phyloP scores from a whole-genome alignment of 2,329 filamentous ascomycete genomes.

The Orbilia blumenaviensis region DNA sequence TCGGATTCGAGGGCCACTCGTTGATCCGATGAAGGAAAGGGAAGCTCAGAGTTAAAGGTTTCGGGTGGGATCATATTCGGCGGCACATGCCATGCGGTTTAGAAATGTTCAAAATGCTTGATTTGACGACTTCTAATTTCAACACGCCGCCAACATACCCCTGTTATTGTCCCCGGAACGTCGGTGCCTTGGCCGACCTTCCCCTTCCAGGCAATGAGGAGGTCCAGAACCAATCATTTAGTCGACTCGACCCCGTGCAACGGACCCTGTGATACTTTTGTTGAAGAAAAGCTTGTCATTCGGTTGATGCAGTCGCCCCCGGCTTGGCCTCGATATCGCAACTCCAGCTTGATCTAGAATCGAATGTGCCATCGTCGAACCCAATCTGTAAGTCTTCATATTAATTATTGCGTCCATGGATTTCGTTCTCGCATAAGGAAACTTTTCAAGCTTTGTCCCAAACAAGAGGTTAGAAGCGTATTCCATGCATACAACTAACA shows the following conservation, averaged over 20 bases:
- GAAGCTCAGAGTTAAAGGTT: conserved; percentile 27
- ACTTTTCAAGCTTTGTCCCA: conserved; percentile 21
- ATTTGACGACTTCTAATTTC: neutral
- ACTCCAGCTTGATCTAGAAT: conserved; percentile 26
- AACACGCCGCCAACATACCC: conserved; percentile 1
- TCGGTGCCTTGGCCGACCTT: conserved; percentile 42
- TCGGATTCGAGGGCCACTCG: neutral
- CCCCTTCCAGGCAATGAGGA: conserved; percentile 17
- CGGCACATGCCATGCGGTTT: conserved; percentile 17
- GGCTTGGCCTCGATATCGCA: conserved; percentile 24
- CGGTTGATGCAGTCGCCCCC: conserved; percentile 29
- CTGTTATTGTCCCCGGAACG: neutral
- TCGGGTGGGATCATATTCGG: conserved; percentile 9
- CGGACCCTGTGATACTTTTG: conserved; percentile 35
- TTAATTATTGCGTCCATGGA: conserved; percentile 29
- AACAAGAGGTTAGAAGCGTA: conserved; percentile 8
- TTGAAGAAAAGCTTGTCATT: conserved; percentile 24
- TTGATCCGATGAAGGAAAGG: conserved; percentile 10
- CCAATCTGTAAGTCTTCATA: conserved; percentile 15
- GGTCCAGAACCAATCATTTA: conserved; percentile 30
- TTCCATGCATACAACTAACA: conserved; percentile 22
- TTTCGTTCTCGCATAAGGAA: conserved; percentile 22
- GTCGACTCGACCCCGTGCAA: conserved; percentile 23
- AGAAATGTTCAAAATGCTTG: neutral
- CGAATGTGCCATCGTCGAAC: conserved; percentile 22